Conservation (phyloP, 257 asterid genomes). For the Voacanga thouarsii region DNA sequence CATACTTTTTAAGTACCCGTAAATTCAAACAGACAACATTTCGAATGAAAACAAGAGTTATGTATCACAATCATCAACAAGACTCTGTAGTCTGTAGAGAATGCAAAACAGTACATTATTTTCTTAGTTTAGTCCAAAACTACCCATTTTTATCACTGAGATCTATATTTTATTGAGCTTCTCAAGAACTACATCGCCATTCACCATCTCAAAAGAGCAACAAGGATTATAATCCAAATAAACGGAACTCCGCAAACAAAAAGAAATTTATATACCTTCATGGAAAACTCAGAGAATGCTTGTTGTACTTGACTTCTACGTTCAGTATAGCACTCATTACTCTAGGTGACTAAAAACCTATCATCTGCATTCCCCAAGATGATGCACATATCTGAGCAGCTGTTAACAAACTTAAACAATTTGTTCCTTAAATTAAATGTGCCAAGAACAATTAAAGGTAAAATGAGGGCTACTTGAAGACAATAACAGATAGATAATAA, state of each 20-base stretch:
- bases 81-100: neutral
- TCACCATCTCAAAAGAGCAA: neutral
- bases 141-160: neutral
- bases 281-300: neutral
- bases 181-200: neutral
- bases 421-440: neutral
- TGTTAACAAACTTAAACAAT: neutral
- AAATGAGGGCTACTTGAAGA: neutral
- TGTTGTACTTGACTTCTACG: neutral
- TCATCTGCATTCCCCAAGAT: neutral
- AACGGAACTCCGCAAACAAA: neutral
- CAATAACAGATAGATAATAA: slow-evolving; percentile 10
- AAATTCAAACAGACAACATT: too few relatives aligned
- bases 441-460: neutral
- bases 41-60: too few relatives aligned
- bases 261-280: neutral
- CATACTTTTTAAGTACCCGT: too few relatives aligned
- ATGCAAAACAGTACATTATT: neutral
- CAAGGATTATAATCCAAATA: neutral
- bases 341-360: neutral
- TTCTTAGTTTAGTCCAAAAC: neutral
- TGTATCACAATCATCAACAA: slow-evolving; percentile 1
- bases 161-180: neutral
- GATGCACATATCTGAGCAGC: neutral
- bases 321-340: neutral